phyloP scores from a whole-genome alignment of 768 basidiomycete species.

The Sporobolomyces pararoseus region DNA sequence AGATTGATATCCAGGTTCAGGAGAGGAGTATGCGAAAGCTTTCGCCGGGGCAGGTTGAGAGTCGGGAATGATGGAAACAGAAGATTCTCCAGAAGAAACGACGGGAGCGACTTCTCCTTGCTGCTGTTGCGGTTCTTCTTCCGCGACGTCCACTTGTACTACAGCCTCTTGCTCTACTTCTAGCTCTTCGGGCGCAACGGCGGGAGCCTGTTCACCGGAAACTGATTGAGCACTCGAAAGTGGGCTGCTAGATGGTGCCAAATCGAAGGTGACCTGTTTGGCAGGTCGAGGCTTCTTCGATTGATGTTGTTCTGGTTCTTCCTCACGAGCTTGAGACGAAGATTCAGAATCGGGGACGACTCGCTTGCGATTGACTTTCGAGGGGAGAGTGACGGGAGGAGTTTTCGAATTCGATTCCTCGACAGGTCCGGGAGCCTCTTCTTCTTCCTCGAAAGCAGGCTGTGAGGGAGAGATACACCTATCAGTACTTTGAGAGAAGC shows the following conservation, averaged over 20 bases:
- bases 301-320: background rate
- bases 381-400: background rate
- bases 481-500: background rate
- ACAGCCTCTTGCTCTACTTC: background rate
- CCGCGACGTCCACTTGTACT: background rate
- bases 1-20: background rate
- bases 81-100: slow-evolving; percentile 9
- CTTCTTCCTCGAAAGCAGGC: background rate
- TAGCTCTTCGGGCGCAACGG: background rate
- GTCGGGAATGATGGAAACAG: slow-evolving; percentile 23
- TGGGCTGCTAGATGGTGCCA: background rate
- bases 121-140: too few relatives aligned
- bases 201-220: background rate
- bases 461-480: background rate
- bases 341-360: slow-evolving; percentile 15
- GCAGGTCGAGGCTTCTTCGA: background rate
- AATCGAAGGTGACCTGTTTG: slow-evolving; percentile 15
- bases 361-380: slow-evolving; percentile 18
- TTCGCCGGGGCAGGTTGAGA: slow-evolving; percentile 17
- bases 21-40: background rate
- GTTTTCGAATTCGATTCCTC: too few relatives aligned
- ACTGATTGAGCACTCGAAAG: background rate
- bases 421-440: too few relatives aligned
- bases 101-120: background rate
- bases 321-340: background rate